Conservation (phyloP, 106 monocot species). For the Dactylorhiza incarnata region DNA sequence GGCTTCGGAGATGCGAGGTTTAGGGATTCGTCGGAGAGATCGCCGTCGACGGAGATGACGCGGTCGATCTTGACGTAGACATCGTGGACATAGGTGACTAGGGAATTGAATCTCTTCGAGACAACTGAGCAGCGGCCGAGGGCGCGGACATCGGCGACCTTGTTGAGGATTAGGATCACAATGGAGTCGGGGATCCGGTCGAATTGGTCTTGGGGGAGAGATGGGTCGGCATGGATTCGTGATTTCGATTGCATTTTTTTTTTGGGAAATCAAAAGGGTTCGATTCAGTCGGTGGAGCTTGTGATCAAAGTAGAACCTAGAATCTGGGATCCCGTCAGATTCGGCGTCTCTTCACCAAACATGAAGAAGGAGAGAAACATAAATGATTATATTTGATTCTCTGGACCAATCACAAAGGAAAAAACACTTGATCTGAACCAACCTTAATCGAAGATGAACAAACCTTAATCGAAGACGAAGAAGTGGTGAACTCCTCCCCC, state of each 20-base stretch:
- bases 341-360: neutral
- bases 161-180: conserved; percentile 67
- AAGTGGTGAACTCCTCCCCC: neutral
- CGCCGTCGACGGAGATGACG: conserved; percentile 50
- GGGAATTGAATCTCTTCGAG: conserved; percentile 58
- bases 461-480: neutral
- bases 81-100: conserved; percentile 58
- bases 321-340: neutral
- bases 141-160: conserved; percentile 61
- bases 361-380: neutral
- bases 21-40: conserved; percentile 49
- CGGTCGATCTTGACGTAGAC: conserved; percentile 74
- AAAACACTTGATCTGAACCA: neutral
- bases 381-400: neutral
- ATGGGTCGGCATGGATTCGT: conserved; percentile 24
- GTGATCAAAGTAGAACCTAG: neutral
- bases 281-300: neutral
- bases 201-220: conserved; percentile 33
- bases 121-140: conserved; percentile 71
- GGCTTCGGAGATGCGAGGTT: conserved; percentile 38
- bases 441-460: neutral
- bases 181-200: conserved; percentile 66
- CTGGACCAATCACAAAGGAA: neutral
- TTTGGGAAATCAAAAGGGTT: neutral
- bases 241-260: conserved; percentile 4